These are phyloP conservation scores for Spencermartinsiella europaea DNA, from an alignment of 805 yeast genomes.

Conservation along the genomic window DNA sequence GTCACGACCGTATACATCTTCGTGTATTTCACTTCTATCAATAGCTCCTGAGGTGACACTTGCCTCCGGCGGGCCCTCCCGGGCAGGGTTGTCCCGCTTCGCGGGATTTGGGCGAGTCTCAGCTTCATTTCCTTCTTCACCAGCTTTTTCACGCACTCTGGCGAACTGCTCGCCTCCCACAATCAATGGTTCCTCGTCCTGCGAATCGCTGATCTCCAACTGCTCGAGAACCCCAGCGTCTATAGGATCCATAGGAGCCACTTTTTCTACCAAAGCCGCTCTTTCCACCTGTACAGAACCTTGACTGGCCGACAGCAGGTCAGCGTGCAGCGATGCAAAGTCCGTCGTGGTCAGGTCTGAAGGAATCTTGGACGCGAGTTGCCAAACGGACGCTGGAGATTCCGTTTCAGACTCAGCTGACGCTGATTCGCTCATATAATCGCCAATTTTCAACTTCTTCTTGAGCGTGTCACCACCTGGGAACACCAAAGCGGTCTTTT, in stretches of 20 bases:
- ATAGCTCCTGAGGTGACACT: too few relatives aligned
- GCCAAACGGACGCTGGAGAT: neutral
- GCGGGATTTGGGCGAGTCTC: too few relatives aligned
- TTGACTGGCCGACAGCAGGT: neutral
- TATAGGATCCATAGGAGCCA: too few relatives aligned
- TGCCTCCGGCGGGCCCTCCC: too few relatives aligned
- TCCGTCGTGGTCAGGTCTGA: neutral
- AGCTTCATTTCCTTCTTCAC: too few relatives aligned
- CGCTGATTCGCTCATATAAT: neutral
- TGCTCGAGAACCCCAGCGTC: neutral
- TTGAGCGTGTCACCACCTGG: neutral
- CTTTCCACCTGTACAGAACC: neutral
- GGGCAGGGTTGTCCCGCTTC: too few relatives aligned
- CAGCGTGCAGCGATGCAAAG: neutral
- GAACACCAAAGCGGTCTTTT: neutral
- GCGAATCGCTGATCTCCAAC: neutral
- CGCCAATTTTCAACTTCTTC: neutral
- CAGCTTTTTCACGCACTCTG: too few relatives aligned
- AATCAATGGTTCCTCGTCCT: neutral
- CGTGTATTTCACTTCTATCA: too few relatives aligned
- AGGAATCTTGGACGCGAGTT: neutral
- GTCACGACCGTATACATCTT: too few relatives aligned
- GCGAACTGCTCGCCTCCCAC: too few relatives aligned
- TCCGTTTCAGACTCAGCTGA: neutral
- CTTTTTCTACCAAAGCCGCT: too few relatives aligned